Evolutionary conservation across 2,329 filamentous ascomycete species (phyloP).

Genomic region (Penicillium aurantiogriseum): DNA sequence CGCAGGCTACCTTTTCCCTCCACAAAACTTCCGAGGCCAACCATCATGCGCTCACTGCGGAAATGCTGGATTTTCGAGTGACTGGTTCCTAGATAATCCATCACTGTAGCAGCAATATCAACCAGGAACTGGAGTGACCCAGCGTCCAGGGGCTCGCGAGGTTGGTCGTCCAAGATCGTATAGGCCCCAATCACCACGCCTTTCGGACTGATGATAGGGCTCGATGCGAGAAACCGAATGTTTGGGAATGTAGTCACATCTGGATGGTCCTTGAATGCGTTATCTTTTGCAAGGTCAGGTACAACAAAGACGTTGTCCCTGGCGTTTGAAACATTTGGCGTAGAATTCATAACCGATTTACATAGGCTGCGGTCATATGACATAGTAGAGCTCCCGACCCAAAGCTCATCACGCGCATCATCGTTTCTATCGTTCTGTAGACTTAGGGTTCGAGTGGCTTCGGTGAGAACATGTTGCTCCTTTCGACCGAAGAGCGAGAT

Average conservation of each 20-base stretch:
- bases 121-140: conserved; percentile 25
- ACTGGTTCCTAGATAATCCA: conserved; percentile 58
- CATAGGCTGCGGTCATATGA: conserved; percentile 17
- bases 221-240: conserved; percentile 52
- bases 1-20: conserved; percentile 40
- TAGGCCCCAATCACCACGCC: conserved; percentile 58
- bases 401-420: conserved; percentile 4
- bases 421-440: conserved; percentile 12
- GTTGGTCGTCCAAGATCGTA: conserved; percentile 56
- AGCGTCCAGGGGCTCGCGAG: conserved; percentile 48
- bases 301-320: conserved; percentile 21
- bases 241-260: conserved; percentile 30
- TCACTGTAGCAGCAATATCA: conserved; percentile 55
- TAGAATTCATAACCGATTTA: conserved; percentile 3
- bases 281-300: conserved; percentile 33
- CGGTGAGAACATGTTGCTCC: conserved; percentile 27
- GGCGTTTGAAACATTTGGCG: not conserved
- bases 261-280: conserved; percentile 31
- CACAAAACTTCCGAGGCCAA: conserved; percentile 51
- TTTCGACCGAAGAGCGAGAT: conserved; percentile 31
- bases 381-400: conserved; percentile 18
- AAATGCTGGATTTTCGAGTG: conserved; percentile 46
- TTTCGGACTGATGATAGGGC: conserved; percentile 57
- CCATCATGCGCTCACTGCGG: conserved; percentile 56
- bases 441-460: conserved; percentile 26